Percentiles rank a stretch among this genome's conserved stretches.
These are phyloP conservation scores for Rhizopus sp. DNA, from an alignment of 371 early-diverging fungal genomes.

Conservation along the genomic window DNA sequence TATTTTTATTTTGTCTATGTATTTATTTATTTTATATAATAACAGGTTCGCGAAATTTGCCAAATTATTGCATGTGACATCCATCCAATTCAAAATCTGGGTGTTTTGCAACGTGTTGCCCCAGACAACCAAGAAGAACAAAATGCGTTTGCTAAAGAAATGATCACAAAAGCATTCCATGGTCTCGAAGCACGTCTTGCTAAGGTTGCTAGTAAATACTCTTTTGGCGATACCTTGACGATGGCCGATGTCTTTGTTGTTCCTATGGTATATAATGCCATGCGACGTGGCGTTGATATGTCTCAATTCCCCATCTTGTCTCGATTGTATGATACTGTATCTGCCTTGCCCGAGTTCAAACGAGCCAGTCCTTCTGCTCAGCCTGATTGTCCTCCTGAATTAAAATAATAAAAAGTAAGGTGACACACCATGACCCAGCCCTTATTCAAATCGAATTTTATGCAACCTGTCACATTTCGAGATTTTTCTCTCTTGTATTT, in stretches of 20 bases:
- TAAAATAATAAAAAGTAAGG: constrained; percentile 22
- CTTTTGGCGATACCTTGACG: constrained; percentile 81
- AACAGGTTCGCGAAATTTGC: constrained; percentile 72
- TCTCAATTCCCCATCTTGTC: constrained; percentile 66
- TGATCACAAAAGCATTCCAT: constrained; percentile 67
- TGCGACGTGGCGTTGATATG: constrained; percentile 75
- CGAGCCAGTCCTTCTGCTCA: constrained; percentile 72
- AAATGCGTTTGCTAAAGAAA: constrained; percentile 65
- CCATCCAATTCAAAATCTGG: constrained; percentile 87
- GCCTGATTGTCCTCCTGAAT: constrained; percentile 70
- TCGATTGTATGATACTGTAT: constrained; percentile 55
- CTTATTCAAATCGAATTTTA: not conserved
- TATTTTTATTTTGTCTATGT: not conserved
- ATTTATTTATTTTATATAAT: not conserved
- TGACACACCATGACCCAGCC: not conserved
- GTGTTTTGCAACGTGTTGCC: constrained; percentile 65
- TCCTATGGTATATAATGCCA: constrained; percentile 84
- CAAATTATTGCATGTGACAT: constrained; percentile 80
- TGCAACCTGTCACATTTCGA: not conserved
- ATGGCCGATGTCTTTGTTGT: constrained; percentile 83
- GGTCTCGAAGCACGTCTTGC: constrained; percentile 71
- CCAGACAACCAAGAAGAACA: constrained; percentile 51
- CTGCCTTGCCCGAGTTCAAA: constrained; percentile 67
- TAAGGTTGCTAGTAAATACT: constrained; percentile 69
- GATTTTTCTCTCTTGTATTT: constrained; percentile 4